phyloP scores from a whole-genome alignment of 139 green algal genomes.

The Micractinium sp. region DNA sequence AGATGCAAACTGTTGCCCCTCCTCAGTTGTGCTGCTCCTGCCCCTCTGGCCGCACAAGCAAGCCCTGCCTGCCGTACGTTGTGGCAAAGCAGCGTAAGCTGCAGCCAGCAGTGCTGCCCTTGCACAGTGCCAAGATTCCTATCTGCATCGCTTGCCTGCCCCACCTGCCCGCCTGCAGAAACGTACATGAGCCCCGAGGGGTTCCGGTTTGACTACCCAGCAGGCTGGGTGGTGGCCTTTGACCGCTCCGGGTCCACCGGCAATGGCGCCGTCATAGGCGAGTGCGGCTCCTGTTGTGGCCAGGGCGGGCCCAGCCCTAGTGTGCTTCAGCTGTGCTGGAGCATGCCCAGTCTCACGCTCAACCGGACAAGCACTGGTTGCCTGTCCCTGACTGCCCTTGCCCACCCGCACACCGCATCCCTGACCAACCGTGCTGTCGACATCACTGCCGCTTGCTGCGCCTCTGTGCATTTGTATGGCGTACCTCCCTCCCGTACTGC shows the following conservation, averaged over 20 bases:
- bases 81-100: not conserved
- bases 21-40: not conserved
- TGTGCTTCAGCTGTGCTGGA: no score
- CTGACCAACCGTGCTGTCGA: no score
- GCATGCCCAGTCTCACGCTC: no score
- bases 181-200: conserved; percentile 28
- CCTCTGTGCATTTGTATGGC: no score
- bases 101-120: not conserved
- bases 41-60: no score
- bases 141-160: not conserved
- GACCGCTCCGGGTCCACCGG: conserved; percentile 29
- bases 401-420: no score
- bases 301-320: not conserved
- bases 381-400: not conserved
- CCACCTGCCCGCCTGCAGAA: not conserved
- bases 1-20: not conserved
- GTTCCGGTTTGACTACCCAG: conserved; percentile 40
- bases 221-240: conserved; percentile 46
- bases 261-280: conserved; percentile 38
- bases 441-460: no score
- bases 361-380: not conserved
- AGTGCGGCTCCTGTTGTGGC: not conserved
- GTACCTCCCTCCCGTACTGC: no score
- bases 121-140: no score
- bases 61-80: no score